Evolutionary conservation across 768 basidiomycete species (phyloP), one percentile per base, ranked within the genome.

Genomic region (Sporobolomyces roseus): DNA sequence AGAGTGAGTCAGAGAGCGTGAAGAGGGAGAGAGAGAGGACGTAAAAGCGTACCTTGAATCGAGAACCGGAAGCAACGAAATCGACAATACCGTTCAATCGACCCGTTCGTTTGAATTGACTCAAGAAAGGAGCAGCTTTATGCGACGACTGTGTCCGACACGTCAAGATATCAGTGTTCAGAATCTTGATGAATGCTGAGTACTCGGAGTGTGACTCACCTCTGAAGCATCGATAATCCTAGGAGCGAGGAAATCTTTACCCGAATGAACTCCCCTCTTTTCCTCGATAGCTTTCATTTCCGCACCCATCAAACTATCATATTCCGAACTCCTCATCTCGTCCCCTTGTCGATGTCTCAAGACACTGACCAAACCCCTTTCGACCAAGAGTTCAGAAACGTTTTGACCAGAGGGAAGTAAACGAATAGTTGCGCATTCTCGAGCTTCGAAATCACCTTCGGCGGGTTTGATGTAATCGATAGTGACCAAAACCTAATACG

Each of bases 231-330:
- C 97, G 49, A 91, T 82, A 29, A 96, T 87, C 54, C 86, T 84
- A 1, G 88, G 87, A 23, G 88, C 77, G 1, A 89, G 83, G 38
- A 88, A 80, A 45, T 97, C 94, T 80, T 97, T 97, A 27, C 89
- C 88, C 19, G 91, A 93, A 77, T 99, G 94, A 27, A 98, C 84
- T 4, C 94, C 94, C 59, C 88, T 85, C 6, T 79, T 78, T 51
- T 92, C 94, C 1, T 88, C 54, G 49, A 65, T 32, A 16, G 67
- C 64, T 30, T 67, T 81, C 81, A 93, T 91, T 78, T 99, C 94
- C 12, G 93, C 96, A 33, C 87, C 86, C 84, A 97, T 92, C 50
- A 98, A 81, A 80, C 91, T 93, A 80, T 99, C 96, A 72, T 92
- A 91, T 77, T 97, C 94, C 9, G 66, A 84, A n/a, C 93, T 93